Evolutionary conservation across 257 asterid genomes (phyloP).

Genomic region (Jacaranda copaia): DNA sequence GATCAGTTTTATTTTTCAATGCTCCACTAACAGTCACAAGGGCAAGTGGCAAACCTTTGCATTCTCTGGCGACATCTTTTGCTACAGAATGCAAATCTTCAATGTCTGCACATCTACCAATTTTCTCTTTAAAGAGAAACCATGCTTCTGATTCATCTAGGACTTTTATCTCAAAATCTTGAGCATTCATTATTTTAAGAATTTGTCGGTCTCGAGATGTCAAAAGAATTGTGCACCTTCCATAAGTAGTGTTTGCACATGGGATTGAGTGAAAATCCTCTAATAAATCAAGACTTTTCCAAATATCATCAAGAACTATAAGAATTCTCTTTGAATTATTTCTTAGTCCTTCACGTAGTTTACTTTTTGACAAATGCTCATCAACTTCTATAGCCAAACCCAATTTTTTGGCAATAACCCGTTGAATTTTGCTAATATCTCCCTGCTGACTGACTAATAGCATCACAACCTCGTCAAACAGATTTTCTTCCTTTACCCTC

Average conservation of each 20-base stretch:
- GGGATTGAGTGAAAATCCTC: constrained; percentile 22
- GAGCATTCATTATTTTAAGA: constrained; percentile 16
- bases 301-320: constrained; percentile 40
- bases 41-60: constrained; percentile 43
- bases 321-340: constrained; percentile 4
- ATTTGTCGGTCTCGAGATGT: constrained; percentile 9
- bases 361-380: not conserved
- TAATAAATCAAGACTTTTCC: constrained; percentile 29
- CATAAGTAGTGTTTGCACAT: not conserved
- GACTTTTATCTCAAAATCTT: not conserved
- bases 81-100: constrained; percentile 6
- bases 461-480: constrained; percentile 20
- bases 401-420: not conserved
- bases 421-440: not conserved
- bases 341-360: not conserved
- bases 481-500: not conserved
- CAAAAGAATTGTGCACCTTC: constrained; percentile 32
- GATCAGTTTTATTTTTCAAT: not conserved
- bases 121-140: constrained; percentile 30
- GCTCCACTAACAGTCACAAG: constrained; percentile 34
- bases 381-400: not conserved
- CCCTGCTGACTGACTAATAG: not conserved
- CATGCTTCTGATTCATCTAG: constrained; percentile 40
- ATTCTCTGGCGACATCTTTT: constrained; percentile 27
- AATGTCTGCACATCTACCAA: constrained; percentile 9